Percentiles rank a stretch among this genome's conserved stretches.
Conservation (phyloP, 1,139 yeast species). For the Starmera stellimalicola region DNA sequence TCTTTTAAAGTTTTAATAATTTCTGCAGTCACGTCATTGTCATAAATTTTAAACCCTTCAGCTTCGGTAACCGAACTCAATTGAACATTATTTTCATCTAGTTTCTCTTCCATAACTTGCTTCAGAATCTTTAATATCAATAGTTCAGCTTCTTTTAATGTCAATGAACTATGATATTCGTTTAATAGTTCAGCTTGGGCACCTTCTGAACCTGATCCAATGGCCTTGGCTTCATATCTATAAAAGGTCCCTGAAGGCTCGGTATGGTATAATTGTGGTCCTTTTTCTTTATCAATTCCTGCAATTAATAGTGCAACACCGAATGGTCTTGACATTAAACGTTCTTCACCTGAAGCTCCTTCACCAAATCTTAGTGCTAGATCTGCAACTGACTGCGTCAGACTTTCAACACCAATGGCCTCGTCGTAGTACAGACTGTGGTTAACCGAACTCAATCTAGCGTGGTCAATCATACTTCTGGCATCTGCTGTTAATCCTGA, state of each 20-base stretch:
- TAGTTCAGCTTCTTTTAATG: conserved; percentile 90
- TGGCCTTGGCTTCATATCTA: conserved; percentile 96
- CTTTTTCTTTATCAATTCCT: conserved; percentile 85
- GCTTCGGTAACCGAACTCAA: conserved; percentile 86
- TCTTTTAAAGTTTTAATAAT: conserved; percentile 71
- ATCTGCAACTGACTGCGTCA: conserved; percentile 96
- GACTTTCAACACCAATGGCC: conserved; percentile 82
- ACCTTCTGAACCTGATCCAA: conserved; percentile 98
- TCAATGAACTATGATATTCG: conserved; percentile 89
- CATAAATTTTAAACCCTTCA: conserved; percentile 79
- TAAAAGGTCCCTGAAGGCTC: conserved; percentile 98
- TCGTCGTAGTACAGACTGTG: conserved; percentile 90
- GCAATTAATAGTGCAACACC: conserved; percentile 97
- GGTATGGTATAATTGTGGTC: conserved; percentile 96
- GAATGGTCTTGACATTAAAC: conserved; percentile 97
- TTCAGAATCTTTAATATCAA: conserved; percentile 83
- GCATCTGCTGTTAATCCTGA: conserved; percentile 98
- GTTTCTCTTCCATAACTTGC: conserved; percentile 98
- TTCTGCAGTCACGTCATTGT: conserved; percentile 74
- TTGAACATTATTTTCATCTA: conserved; percentile 93
- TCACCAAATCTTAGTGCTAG: conserved; percentile 96
- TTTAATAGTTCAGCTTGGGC: conserved; percentile 97
- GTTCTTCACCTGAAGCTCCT: conserved; percentile 95
- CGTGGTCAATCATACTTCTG: conserved; percentile 96
- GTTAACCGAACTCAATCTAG: conserved; percentile 83